phyloP scores from a whole-genome alignment of 2,329 filamentous ascomycete genomes.

The Fusarium dlaminii region DNA sequence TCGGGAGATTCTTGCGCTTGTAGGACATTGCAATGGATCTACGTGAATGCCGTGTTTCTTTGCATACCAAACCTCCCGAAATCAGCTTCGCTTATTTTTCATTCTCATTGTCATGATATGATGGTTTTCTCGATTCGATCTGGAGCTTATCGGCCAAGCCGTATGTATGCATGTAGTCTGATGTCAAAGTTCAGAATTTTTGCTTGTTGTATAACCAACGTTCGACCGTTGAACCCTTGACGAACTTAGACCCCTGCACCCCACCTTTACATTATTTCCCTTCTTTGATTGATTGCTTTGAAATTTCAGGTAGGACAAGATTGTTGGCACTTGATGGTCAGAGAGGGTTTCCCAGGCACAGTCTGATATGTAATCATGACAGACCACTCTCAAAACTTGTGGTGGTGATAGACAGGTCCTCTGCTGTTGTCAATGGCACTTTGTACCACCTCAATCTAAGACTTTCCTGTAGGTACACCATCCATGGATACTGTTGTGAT shows the following conservation, averaged over 20 bases:
- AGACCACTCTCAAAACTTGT: neutral
- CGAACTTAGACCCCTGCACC: conserved; percentile 6
- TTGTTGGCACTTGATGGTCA: conserved; percentile 6
- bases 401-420: neutral
- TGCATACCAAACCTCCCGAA: conserved; percentile 2
- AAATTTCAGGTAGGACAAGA: conserved; percentile 2
- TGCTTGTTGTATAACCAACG: conserved; percentile 2
- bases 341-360: conserved; percentile 2
- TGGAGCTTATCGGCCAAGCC: neutral
- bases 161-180: neutral
- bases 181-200: neutral
- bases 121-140: neutral
- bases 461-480: neutral
- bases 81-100: neutral
- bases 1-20: conserved; percentile 40
- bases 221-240: conserved; percentile 16
- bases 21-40: conserved; percentile 6
- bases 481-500: neutral
- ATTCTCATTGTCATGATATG: neutral
- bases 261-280: conserved; percentile 9
- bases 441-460: neutral
- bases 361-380: conserved; percentile 2
- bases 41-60: neutral
- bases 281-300: neutral
- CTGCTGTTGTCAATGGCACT: neutral